Evolutionary conservation across 768 basidiomycete species (phyloP), one percentile per base, ranked within the genome.

Genomic region (Clitopilus hobsonii): DNA sequence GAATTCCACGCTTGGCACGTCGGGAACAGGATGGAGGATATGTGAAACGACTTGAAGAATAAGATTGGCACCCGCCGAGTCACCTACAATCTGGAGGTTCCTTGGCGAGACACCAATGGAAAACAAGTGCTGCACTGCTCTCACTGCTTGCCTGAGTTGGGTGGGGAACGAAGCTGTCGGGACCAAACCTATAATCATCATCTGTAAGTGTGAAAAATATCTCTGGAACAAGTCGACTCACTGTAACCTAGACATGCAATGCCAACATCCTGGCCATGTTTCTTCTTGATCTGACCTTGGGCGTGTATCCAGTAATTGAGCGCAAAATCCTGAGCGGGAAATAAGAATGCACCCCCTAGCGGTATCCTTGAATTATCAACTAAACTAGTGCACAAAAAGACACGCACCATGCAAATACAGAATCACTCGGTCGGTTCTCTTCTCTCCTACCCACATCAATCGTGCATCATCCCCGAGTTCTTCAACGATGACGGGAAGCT

Each of bases 1-100:
- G 13, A 69, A 59, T 1, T 56, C 48, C 16, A 73, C 29, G 24
- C 55, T 59, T 1, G 68, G 66, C 8, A 73, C 54, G 25, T 53
- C 59, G 3, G 62, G 53, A 6, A 70, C 53, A 2, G 76, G 74
- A 48, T 74, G 74, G 2, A 74, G 61, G 24, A 72, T 58, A 52
- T 74, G 70, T 1, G 70, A 71, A 23, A 76, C 38, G 36, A 74
- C 55, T 55, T 72, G 70, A 25, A 73, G 60, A 26, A 70, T 59
- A 24, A 76, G 65, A 45, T 70, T 69, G 0, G 60, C 73, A 10
- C 76, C 76, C 8, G 76, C 76, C 8, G 74, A 76, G 58, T 76
- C 74, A 22, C 72, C 72, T 5, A 65, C 67, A 11, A 76, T 53
- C 45, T 69, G 63, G 18, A 75, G 59, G 57, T 74, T 64, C 30